Conservation (phyloP, 1,284 basidiomycete species). For the Erythrobasidium hasegawianum region DNA sequence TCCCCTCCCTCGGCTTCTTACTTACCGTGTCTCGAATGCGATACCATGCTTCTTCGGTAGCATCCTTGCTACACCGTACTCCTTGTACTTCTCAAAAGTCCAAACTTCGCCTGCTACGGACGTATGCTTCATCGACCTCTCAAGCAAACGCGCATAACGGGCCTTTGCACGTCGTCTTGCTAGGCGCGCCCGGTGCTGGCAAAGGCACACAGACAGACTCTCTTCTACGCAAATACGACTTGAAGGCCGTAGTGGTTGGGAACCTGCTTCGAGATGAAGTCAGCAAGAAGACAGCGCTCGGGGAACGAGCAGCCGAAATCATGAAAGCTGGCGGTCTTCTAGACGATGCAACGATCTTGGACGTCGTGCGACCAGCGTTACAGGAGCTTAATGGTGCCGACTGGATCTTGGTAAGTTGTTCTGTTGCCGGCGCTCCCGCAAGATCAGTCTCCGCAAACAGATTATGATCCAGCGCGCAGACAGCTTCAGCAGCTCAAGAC, state of each 20-base stretch:
- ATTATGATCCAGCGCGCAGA: background rate
- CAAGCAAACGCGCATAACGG: background rate
- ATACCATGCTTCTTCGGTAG: background rate
- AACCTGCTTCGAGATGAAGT: constrained; percentile 77
- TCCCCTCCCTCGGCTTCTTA: too few relatives aligned
- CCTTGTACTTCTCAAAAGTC: background rate
- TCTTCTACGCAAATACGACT: constrained; percentile 59
- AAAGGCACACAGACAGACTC: constrained; percentile 67
- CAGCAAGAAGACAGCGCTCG: constrained; percentile 66
- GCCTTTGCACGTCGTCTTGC: constrained; percentile 24
- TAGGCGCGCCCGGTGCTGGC: constrained; percentile 44
- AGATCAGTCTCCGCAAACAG: background rate
- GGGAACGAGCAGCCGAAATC: constrained; percentile 66
- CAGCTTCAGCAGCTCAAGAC: too few relatives aligned
- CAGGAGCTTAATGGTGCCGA: constrained; percentile 60
- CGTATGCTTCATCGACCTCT: constrained; percentile 6
- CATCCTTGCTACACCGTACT: background rate
- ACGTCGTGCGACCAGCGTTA: constrained; percentile 67
- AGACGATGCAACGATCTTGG: constrained; percentile 67
- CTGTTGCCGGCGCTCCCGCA: too few relatives aligned
- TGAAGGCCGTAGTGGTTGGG: constrained; percentile 70
- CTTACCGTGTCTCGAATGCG: background rate
- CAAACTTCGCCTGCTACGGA: background rate
- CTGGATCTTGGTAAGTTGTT: constrained; percentile 29
- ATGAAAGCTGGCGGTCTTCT: constrained; percentile 70